Percentiles rank a stretch among this genome's conserved stretches.
Evolutionary conservation across 176 grass and related monocot genomes (phyloP).

Genomic region (Hordeum vulgare): MorexV3_pseudomolecules_assembly NC_058519.1:605678909-605679408

Average conservation of each 20-base stretch:
- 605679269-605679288: too few relatives aligned
- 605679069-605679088: constrained; percentile 1
- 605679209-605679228: not conserved
- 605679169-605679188: not conserved
- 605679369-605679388: too few relatives aligned
- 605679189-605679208: not conserved
- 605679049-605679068: constrained; percentile 21
- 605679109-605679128: not conserved
- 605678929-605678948: constrained; percentile 22
- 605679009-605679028: not conserved
- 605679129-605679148: not conserved
- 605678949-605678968: not conserved
- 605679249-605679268: too few relatives aligned
- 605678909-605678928: not conserved
- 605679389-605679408: too few relatives aligned
- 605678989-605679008: not conserved
- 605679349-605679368: too few relatives aligned
- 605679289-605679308: too few relatives aligned
- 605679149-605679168: not conserved
- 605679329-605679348: too few relatives aligned
- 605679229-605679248: not conserved
- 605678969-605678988: not conserved
- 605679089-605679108: constrained; percentile 2
- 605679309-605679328: too few relatives aligned
- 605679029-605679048: not conserved